These are phyloP conservation scores for Plectosphaerella cucumerina DNA, from an alignment of 2,329 filamentous ascomycete genomes.

Conservation along the genomic window DNA sequence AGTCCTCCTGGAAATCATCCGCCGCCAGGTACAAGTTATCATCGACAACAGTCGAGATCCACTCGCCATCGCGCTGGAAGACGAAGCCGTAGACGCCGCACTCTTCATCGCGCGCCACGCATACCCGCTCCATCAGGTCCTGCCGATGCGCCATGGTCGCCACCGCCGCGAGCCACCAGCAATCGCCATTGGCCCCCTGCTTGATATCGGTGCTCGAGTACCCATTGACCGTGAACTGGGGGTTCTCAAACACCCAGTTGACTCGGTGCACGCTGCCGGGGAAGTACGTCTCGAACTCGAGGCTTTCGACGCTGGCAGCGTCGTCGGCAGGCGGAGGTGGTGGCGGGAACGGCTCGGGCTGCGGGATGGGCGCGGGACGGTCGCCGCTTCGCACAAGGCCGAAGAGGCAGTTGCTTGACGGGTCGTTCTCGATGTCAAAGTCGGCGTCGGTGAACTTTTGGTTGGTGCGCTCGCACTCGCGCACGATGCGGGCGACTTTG, in stretches of 20 bases:
- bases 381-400: constrained; percentile 18
- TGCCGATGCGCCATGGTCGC: constrained; percentile 64
- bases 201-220: constrained; percentile 37
- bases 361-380: neutral
- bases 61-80: constrained; percentile 67
- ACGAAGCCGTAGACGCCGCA: constrained; percentile 72
- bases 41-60: constrained; percentile 68
- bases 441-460: constrained; percentile 40
- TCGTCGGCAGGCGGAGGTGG: neutral
- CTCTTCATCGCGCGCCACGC: constrained; percentile 62
- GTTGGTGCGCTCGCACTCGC: constrained; percentile 39
- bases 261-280: constrained; percentile 38
- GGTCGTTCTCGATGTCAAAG: constrained; percentile 37
- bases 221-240: constrained; percentile 34
- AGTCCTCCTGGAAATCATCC: constrained; percentile 14
- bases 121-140: constrained; percentile 62
- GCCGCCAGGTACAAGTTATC: constrained; percentile 48
- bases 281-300: constrained; percentile 11
- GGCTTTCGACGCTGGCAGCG: neutral
- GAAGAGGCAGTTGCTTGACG: constrained; percentile 30
- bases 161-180: constrained; percentile 69
- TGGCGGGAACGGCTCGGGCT: neutral
- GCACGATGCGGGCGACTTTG: constrained; percentile 32
- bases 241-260: constrained; percentile 37
- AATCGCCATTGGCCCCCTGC: constrained; percentile 55